These are phyloP conservation scores for Oryza coarctata DNA, from an alignment of 176 grass and related monocot genomes.

Conservation along the genomic window DNA sequence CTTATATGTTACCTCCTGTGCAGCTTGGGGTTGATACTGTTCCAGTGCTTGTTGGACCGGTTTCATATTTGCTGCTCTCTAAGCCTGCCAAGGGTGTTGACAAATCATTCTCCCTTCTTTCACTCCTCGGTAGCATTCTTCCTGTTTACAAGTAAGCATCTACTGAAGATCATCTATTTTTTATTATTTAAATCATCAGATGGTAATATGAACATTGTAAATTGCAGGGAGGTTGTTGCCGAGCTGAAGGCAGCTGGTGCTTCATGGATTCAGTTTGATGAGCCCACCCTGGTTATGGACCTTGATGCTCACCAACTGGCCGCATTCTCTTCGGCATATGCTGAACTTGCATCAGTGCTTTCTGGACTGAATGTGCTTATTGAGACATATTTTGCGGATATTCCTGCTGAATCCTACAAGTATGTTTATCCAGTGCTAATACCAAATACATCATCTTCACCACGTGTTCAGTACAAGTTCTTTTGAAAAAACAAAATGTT, in stretches of 20 bases:
- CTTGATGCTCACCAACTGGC: constrained; percentile 79
- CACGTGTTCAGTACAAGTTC: background rate
- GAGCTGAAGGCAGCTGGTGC: constrained; percentile 91
- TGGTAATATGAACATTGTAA: constrained; percentile 36
- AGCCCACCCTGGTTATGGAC: constrained; percentile 83
- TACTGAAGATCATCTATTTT: constrained; percentile 9
- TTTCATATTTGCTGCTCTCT: constrained; percentile 90
- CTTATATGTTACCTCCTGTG: constrained; percentile 22
- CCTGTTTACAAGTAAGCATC: constrained; percentile 86
- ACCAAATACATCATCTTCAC: background rate
- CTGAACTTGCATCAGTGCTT: constrained; percentile 62
- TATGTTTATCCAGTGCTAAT: constrained; percentile 35
- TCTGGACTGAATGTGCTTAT: constrained; percentile 90
- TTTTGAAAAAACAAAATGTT: constrained; percentile 16
- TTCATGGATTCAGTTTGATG: constrained; percentile 97
- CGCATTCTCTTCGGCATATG: constrained; percentile 71
- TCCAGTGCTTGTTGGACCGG: constrained; percentile 88
- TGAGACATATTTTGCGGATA: constrained; percentile 93
- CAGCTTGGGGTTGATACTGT: constrained; percentile 87
- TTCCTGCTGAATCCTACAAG: constrained; percentile 91
- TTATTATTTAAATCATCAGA: background rate
- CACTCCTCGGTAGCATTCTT: constrained; percentile 72
- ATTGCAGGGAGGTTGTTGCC: constrained; percentile 75
- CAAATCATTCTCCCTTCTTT: constrained; percentile 90
- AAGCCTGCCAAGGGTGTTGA: constrained; percentile 94